Evolutionary conservation across 2,329 filamentous ascomycete genomes (phyloP).

Genomic region (Pseudogymnoascus verrucosus): DNA sequence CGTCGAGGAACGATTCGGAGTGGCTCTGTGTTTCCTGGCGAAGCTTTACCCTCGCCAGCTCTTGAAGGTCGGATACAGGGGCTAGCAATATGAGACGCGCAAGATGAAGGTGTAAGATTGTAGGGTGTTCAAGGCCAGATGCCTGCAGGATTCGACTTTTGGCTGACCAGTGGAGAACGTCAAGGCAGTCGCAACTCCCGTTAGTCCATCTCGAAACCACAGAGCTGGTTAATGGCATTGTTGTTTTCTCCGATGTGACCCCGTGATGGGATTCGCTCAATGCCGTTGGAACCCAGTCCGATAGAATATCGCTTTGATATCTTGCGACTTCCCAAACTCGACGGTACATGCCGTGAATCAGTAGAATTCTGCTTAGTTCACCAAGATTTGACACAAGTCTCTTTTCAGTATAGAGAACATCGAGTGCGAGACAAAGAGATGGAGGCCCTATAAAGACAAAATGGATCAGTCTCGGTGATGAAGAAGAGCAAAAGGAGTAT

Average conservation of each 20-base stretch:
- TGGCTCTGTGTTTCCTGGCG: conserved; percentile 37
- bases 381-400: conserved; percentile 33
- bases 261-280: conserved; percentile 7
- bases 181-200: conserved; percentile 39
- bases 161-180: conserved; percentile 51
- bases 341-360: conserved; percentile 40
- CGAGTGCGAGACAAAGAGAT: conserved; percentile 19
- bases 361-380: conserved; percentile 38
- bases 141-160: conserved; percentile 42
- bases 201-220: conserved; percentile 34
- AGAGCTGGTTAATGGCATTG: conserved; percentile 18
- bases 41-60: conserved; percentile 9
- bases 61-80: conserved; percentile 10
- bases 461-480: background rate
- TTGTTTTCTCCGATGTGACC: background rate
- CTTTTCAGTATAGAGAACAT: conserved; percentile 40
- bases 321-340: conserved; percentile 37
- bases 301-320: conserved; percentile 14
- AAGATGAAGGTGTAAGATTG: conserved; percentile 47
- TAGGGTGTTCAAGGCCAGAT: conserved; percentile 45
- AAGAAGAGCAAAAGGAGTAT: background rate
- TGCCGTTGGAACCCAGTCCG: conserved; percentile 18
- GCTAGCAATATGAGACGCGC: conserved; percentile 43
- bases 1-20: conserved; percentile 28
- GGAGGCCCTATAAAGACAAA: background rate